Percentiles rank a stretch among this genome's conserved stretches.
These are phyloP conservation scores for Termitomyces sp. DNA, from an alignment of 768 basidiomycete genomes.

Conservation along the genomic window DNA sequence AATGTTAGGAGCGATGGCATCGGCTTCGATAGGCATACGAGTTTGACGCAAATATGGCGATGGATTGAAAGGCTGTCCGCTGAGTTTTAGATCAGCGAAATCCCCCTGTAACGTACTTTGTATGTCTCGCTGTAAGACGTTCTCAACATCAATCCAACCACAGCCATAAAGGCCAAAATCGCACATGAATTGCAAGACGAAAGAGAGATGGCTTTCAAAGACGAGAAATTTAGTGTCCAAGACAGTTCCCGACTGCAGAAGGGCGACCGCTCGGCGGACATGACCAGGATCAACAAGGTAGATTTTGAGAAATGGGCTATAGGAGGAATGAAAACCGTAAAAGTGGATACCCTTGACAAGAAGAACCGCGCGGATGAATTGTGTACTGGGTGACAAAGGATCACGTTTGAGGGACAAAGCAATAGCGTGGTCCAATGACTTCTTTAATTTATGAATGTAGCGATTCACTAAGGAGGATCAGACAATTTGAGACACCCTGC, in stretches of 20 bases:
- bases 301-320: constrained; percentile 87
- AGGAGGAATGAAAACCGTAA: constrained; percentile 87
- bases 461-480: constrained; percentile 50
- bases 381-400: constrained; percentile 49
- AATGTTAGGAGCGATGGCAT: constrained; percentile 76
- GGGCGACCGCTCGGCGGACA: constrained; percentile 63
- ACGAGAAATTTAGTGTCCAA: constrained; percentile 74
- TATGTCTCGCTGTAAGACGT: constrained; percentile 51
- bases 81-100: constrained; percentile 20
- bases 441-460: constrained; percentile 63
- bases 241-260: constrained; percentile 78
- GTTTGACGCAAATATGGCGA: constrained; percentile 67
- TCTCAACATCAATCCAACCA: constrained; percentile 75
- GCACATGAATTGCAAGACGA: constrained; percentile 85
- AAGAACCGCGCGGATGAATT: constrained; percentile 68
- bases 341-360: constrained; percentile 94
- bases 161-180: constrained; percentile 96
- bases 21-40: constrained; percentile 72
- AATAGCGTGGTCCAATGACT: constrained; percentile 83
- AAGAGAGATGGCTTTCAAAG: constrained; percentile 90
- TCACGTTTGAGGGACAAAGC: constrained; percentile 75
- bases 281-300: constrained; percentile 64
- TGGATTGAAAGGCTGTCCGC: constrained; percentile 26
- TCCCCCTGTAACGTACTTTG: constrained; percentile 26
- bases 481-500: not conserved